Conservation (phyloP, 805 yeast species). For the Teunomyces cretensis region DNA sequence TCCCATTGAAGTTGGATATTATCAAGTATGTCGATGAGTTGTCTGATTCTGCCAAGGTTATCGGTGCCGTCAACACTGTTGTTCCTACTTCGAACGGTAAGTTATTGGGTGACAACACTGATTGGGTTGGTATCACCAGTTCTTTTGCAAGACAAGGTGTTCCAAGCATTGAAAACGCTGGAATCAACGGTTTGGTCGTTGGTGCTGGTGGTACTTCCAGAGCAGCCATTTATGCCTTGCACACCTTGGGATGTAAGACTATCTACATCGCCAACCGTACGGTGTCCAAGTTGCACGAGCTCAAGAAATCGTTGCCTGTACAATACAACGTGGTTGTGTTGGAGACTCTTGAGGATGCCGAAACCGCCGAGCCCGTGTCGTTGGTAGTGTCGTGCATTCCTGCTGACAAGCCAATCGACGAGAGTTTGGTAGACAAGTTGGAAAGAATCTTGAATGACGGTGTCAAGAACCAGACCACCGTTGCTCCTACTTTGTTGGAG, state of each 20-base stretch:
- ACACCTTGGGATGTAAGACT: slow-evolving; percentile 69
- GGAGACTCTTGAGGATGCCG: slow-evolving; percentile 47
- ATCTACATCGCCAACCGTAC: slow-evolving; percentile 86
- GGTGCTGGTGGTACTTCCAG: slow-evolving; percentile 99
- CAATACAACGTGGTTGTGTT: slow-evolving; percentile 59
- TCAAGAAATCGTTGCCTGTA: slow-evolving; percentile 61
- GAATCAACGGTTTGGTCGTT: slow-evolving; percentile 67
- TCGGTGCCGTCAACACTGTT: slow-evolving; percentile 95
- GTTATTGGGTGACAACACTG: slow-evolving; percentile 87
- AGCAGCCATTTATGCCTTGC: slow-evolving; percentile 88
- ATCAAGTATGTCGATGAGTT: slow-evolving; percentile 64
- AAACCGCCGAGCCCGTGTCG: slow-evolving; percentile 46
- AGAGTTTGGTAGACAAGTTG: slow-evolving; percentile 45
- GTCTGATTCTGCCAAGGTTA: slow-evolving; percentile 71
- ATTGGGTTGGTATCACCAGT: slow-evolving; percentile 84
- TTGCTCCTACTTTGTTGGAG: slow-evolving; percentile 65
- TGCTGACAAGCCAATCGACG: slow-evolving; percentile 71
- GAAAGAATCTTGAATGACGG: slow-evolving; percentile 48
- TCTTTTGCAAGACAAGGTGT: slow-evolving; percentile 67
- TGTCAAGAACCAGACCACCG: slow-evolving; percentile 29
- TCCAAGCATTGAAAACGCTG: slow-evolving; percentile 36
- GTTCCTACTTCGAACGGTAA: slow-evolving; percentile 45
- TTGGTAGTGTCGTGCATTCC: slow-evolving; percentile 81
- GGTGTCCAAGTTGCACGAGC: slow-evolving; percentile 54
- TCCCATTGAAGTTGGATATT: slow-evolving; percentile 85